Evolutionary conservation across 2,329 filamentous ascomycete species (phyloP).

Genomic region (Phaeosphaeriaceae sp.): DNA sequence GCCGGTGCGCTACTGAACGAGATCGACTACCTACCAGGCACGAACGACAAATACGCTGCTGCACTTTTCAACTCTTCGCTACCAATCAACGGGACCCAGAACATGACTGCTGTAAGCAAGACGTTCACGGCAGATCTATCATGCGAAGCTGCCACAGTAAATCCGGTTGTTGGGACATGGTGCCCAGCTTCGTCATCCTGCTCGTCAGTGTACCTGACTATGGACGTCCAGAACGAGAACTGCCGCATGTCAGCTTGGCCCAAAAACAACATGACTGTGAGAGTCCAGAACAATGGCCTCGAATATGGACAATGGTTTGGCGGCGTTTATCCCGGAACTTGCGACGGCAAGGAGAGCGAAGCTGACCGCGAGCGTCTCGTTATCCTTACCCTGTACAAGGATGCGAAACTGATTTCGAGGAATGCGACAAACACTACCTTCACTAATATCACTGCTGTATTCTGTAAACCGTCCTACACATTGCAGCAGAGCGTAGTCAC

Average conservation of each 20-base stretch:
- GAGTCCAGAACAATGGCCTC: neutral
- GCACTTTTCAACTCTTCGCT: conserved; percentile 1
- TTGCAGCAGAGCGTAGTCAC: neutral
- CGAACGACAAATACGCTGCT: conserved; percentile 2
- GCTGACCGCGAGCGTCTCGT: neutral
- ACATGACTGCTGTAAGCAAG: neutral
- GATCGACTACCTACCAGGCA: conserved; percentile 1
- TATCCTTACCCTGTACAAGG: neutral
- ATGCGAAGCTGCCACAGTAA: neutral
- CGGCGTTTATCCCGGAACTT: neutral
- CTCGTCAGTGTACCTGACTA: neutral
- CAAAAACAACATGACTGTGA: neutral
- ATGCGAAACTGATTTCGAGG: neutral
- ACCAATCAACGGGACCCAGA: neutral
- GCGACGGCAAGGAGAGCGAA: neutral
- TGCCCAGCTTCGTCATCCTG: neutral
- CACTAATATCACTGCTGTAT: conserved; percentile 5
- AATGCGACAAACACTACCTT: neutral
- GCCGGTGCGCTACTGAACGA: neutral
- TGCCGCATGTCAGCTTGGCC: neutral
- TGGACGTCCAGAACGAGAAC: neutral
- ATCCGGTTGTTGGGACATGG: neutral
- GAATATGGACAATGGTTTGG: neutral
- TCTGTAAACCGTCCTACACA: conserved; percentile 7
- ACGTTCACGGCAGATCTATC: conserved; percentile 1